A percentile compares a stretch with the other conserved stretches of the same genome.
Evolutionary conservation across 2,329 filamentous ascomycete species (phyloP).

Genomic region (Aspergillus latus): DNA sequence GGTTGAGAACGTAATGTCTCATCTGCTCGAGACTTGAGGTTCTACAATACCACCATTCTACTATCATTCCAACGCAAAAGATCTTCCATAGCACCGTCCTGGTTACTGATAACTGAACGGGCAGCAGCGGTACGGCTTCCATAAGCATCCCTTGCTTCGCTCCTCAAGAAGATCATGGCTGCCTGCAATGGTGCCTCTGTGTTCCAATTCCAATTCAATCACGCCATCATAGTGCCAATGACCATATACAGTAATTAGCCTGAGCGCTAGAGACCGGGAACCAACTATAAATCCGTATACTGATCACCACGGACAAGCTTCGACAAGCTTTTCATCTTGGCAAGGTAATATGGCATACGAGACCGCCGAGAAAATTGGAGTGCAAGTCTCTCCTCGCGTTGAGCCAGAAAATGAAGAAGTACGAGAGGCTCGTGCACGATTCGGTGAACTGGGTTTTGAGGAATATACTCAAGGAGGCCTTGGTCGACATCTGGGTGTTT

Average conservation of each 20-base stretch:
- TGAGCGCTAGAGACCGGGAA: too few species aligned
- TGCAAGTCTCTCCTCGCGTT: not conserved
- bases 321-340: not conserved
- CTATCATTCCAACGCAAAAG: too few species aligned
- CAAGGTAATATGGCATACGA: not conserved
- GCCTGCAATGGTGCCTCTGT: not conserved
- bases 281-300: not conserved
- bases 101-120: too few species aligned
- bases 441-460: not conserved
- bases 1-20: too few species aligned
- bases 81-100: too few species aligned
- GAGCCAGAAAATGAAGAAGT: not conserved
- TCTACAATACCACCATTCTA: too few species aligned
- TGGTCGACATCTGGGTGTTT: constrained; percentile 6
- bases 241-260: not conserved
- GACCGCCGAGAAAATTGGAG: not conserved
- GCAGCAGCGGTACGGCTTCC: too few species aligned
- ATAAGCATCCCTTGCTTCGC: not conserved
- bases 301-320: not conserved
- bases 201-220: not conserved
- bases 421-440: not conserved
- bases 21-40: too few species aligned
- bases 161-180: not conserved
- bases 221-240: not conserved
- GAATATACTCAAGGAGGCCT: constrained; percentile 6